Base-by-base conservation (phyloP, 2,329 filamentous ascomycete genomes). In the Fusarium sp. region DNA sequence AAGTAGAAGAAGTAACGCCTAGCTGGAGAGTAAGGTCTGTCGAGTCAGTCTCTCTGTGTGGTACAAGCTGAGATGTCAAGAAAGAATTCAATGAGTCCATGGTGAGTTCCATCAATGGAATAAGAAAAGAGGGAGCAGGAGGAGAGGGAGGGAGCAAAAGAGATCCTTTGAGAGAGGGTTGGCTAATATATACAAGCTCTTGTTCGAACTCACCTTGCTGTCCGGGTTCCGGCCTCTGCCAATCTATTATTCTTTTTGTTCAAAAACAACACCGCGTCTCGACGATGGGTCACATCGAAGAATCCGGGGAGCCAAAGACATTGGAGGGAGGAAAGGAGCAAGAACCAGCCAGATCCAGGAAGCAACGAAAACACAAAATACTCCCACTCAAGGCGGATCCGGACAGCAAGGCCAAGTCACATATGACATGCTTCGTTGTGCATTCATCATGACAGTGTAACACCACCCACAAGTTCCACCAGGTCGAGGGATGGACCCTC, bases 101-200 rank as follows among this genome's bases (percentile, higher is more conserved):
- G 74, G 74, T 37, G 25, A 73, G 50, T 30, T 75, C 72, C 73
- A 65, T 71, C 32, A 65, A 50, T 73, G 64, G 73, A 68, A 67
- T 20, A 17, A 50, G 25, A 70, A 72, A 27, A 33, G 59, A 60
- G 50, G 63, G 47, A 54, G 33, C 54, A 37, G 22, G 43, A 43
- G 40, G 57, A 56, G 60, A 66, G 70, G 72, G 47, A 72, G 62
- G 70, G 68, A 57, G 54, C 54, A 57, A 57, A 76, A 72, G 73
- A 76, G 71, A 77, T 79, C 79, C 80, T 80, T 85, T 84, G 81
- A 83, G 73, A 77, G 76, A 78, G 76, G 81, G 80, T 83, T 85
- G 83, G 83, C 81, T 82, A 82, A 83, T 86, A 88, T 87, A 85
- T 87, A 88, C 86, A 88, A 84, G 85, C 84, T 84, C 82, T 80